Evolutionary conservation across 768 basidiomycete genomes (phyloP), one percentile per base, ranked within the genome.

Genomic region (Tulasnella sp.): DNA sequence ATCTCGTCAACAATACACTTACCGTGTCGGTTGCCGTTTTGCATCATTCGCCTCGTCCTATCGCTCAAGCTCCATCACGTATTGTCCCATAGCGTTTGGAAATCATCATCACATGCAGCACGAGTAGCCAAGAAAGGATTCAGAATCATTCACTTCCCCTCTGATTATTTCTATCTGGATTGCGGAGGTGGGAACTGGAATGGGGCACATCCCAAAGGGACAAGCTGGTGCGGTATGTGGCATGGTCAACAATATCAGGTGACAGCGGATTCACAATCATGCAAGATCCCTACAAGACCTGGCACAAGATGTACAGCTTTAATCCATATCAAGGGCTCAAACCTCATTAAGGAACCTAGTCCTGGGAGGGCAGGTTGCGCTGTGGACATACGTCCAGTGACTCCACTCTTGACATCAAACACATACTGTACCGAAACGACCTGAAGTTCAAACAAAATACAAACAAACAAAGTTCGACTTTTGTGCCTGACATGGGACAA

Each of bases 141-240:
- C 86, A 86, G 88, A 64, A 83, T 96, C 69, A 86, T 96, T 3
- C 93, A 94, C 79, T 90, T 91, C 1, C 88, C 93, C 0, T 92
- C 91, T 9, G 91, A 95, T 83, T 93, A 90, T 85, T 94, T 95
- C 87, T 95, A 95, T 85, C 90, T 95, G 37, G 90, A 94, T 83
- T 94, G 93, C 82, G 94, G 94, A 48, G 90, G 85, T 1, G 94
- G 93, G 11, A 91, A 88, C 41, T 95, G 93, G 92, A 85, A 93
- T 14, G 93, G 92, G 0, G 85, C 89, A 44, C 85, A 78, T 83
- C 84, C 82, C 11, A 83, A 80, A 24, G 83, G 86, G 3, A 81
- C 82, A 28, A 82, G 81, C 20, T 94, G 93, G 92, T 93, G 92
- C 83, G 92, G 92, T 83, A 92, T 93, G 0, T 94, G 92, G 90